A percentile compares a stretch with the other conserved stretches of the same genome.
Evolutionary conservation across 192 early-diverging fungal species (phyloP).

Genomic region (Martensiomyces pterosporus): DNA sequence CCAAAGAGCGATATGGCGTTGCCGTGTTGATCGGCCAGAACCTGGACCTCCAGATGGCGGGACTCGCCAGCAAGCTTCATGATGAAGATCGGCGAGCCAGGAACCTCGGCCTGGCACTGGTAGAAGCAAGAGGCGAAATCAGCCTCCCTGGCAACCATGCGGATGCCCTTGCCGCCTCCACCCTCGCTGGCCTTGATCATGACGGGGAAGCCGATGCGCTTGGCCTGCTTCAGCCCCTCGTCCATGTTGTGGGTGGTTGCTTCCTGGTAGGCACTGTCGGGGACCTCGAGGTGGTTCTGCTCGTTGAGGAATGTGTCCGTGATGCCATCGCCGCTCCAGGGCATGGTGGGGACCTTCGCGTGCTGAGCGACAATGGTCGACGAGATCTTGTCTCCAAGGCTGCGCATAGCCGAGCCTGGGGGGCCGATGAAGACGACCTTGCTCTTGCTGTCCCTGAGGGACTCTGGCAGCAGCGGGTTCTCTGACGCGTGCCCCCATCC

Average conservation of each 20-base stretch:
- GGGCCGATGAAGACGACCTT: conserved; percentile 96
- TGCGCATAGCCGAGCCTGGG: conserved; percentile 93
- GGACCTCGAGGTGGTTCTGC: conserved; percentile 74
- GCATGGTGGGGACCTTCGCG: conserved; percentile 93
- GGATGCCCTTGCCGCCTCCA: conserved; percentile 98
- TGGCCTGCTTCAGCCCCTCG: conserved; percentile 79
- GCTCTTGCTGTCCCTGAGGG: conserved; percentile 72
- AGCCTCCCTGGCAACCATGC: conserved; percentile 75
- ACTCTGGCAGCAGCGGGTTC: conserved; percentile 93
- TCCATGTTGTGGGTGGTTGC: conserved; percentile 85
- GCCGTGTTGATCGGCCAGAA: conserved; percentile 93
- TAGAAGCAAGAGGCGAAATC: conserved; percentile 74
- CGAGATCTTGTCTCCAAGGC: conserved; percentile 99
- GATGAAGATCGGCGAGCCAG: conserved; percentile 96
- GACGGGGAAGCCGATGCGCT: conserved; percentile 91
- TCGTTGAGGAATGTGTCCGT: conserved; percentile 64
- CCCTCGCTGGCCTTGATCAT: conserved; percentile 99
- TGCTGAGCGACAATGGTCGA: conserved; percentile 98
- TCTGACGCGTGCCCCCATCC: conserved; percentile 99
- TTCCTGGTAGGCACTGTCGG: conserved; percentile 70
- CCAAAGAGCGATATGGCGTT: conserved; percentile 99
- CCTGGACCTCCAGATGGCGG: conserved; percentile 95
- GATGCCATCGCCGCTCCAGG: conserved; percentile 90
- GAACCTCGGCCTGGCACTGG: conserved; percentile 92
- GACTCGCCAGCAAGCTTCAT: conserved; percentile 96